Evolutionary conservation across 83 land plant genomes (phyloP).

Genomic region (Isoetes engelmannii): DNA sequence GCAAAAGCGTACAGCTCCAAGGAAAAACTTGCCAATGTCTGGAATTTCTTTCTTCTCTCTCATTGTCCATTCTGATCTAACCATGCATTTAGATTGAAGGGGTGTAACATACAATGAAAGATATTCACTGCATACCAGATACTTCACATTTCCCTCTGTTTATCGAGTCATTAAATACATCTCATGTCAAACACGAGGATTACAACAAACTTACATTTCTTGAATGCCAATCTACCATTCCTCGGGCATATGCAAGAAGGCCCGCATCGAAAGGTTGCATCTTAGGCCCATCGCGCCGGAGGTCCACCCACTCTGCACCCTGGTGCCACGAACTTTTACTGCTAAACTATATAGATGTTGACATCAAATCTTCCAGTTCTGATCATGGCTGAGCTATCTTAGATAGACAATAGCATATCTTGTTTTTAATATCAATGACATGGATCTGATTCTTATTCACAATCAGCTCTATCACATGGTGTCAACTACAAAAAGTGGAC

Average conservation of each 20-base stretch:
- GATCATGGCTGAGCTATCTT: background rate
- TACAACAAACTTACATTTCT: slow-evolving; percentile 29
- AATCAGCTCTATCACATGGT: background rate
- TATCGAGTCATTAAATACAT: background rate
- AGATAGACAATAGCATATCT: background rate
- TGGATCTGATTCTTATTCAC: background rate
- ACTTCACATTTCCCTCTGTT: background rate
- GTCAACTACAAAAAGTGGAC: background rate
- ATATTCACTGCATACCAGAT: too few species aligned
- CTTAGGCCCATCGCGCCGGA: slow-evolving; percentile 39
- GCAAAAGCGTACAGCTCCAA: too few species aligned
- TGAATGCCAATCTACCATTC: slow-evolving; percentile 47
- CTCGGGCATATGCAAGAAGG: slow-evolving; percentile 46
- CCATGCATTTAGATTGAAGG: background rate
- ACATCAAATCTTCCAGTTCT: background rate
- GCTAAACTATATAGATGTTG: background rate
- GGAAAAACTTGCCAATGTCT: too few species aligned
- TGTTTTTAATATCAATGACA: slow-evolving; percentile 2
- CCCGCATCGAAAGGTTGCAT: slow-evolving; percentile 38
- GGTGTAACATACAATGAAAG: background rate
- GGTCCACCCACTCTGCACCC: slow-evolving; percentile 43
- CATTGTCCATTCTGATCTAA: too few species aligned
- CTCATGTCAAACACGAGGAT: background rate
- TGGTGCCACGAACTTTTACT: slow-evolving; percentile 19
- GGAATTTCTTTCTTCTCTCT: too few species aligned